phyloP scores from a whole-genome alignment of 1,284 basidiomycete species.

The Athelia psychrophila region DNA sequence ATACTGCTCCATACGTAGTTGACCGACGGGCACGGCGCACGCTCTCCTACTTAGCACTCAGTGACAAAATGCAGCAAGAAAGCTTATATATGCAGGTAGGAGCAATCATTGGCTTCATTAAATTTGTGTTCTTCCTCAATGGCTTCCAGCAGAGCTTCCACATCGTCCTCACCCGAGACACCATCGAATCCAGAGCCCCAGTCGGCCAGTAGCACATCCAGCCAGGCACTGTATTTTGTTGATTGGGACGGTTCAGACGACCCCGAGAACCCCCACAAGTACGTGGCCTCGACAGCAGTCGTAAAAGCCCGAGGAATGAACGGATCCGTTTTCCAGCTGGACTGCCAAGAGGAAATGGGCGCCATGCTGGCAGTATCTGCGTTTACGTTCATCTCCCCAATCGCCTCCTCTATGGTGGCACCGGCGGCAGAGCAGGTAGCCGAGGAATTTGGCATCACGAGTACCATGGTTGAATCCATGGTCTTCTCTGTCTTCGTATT shows the following conservation, averaged over 20 bases:
- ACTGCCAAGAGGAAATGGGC: constrained; percentile 55
- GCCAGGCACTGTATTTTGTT: constrained; percentile 27
- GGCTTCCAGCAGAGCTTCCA: too few relatives aligned
- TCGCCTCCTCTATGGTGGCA: constrained; percentile 71
- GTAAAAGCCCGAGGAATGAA: background rate
- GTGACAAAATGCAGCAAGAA: too few relatives aligned
- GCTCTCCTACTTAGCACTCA: too few relatives aligned
- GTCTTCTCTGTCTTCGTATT: constrained; percentile 68
- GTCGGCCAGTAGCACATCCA: too few relatives aligned
- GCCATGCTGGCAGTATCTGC: constrained; percentile 60
- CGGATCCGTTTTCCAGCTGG: constrained; percentile 49
- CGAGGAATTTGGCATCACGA: constrained; percentile 53
- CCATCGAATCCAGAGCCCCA: too few relatives aligned
- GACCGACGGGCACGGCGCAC: too few relatives aligned
- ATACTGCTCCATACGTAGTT: too few relatives aligned
- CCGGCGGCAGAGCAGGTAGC: constrained; percentile 58
- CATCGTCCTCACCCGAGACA: too few relatives aligned
- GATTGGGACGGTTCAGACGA: constrained; percentile 53
- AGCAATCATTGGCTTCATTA: too few relatives aligned
- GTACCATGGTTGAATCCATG: constrained; percentile 49
- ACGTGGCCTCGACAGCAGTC: too few relatives aligned
- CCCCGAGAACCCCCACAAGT: constrained; percentile 55
- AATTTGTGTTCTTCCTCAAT: too few relatives aligned
- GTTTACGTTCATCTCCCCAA: constrained; percentile 64
- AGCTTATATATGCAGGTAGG: too few relatives aligned